Base-by-base conservation (phyloP, 805 yeast genomes). In the Danielozyma ontarioensis region DNA sequence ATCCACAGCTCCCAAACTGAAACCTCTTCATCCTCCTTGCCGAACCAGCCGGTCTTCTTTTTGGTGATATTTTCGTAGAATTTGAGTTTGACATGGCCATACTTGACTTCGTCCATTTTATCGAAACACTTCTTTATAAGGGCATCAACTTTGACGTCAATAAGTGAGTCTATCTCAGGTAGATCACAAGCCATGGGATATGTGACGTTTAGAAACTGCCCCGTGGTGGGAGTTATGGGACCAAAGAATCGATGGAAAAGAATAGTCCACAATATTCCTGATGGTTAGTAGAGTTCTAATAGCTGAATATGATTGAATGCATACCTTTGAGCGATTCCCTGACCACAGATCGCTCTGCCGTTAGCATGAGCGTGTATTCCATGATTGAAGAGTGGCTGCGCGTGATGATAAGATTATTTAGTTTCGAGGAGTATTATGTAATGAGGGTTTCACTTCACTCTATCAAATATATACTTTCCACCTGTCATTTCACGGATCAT, bases 1-100 rank as follows among this genome's bases (percentile, higher is more conserved):
- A 62, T 53, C 94, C 95, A 84, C 15, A 70, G 63, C 50, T 84
- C 94, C 88, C 93, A 84, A 42, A 74, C 60, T 16, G 56, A 53
- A 15, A 61, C 46, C 19, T 71, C 74, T 28, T 70, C 76, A 13
- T 45, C 47, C 8, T 40, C 37, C 36, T 44, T 66, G 25, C 74
- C 76, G 54, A 75, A 78, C 81, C 83, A 77, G 25, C 79, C 68
- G 14, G 68, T 58, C 36, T 71, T 72, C 56, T 72, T 57, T 43
- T 58, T 70, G 17, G 63, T 32, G 17, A 59, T 51, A 34, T 59
- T 57, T 31, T 69, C 72, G 27, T 51, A 50, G 35, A 71, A 71
- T 38, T 54, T 58, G 7, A 72, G 51, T 16, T 51, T 47, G 2
- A 69, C 41, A 30, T 59, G 67, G 3, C 67, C 64, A 22, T 42